These are phyloP conservation scores for Penicillium corylophilum DNA, from an alignment of 2,329 filamentous ascomycete species.

Conservation along the genomic window DNA sequence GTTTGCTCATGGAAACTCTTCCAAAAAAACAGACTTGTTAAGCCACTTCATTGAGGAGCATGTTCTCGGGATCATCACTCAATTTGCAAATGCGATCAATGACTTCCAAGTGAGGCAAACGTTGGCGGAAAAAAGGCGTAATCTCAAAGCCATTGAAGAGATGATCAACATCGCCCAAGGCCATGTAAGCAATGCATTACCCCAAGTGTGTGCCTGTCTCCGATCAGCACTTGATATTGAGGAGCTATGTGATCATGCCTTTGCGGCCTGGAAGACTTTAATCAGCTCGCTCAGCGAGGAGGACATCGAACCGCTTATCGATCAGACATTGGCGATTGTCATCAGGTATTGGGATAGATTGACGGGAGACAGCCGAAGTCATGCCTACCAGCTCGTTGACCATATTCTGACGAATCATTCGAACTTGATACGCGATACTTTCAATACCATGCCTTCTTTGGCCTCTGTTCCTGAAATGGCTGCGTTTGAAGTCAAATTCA, in stretches of 20 bases:
- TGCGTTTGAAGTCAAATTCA: conserved; percentile 66
- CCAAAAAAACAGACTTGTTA: conserved; percentile 58
- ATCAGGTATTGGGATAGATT: conserved; percentile 75
- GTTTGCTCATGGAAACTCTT: conserved; percentile 44
- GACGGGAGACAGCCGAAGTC: conserved; percentile 58
- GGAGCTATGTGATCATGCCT: conserved; percentile 73
- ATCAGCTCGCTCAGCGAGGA: conserved; percentile 72
- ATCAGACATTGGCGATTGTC: conserved; percentile 87
- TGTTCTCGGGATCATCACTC: conserved; percentile 81
- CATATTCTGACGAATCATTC: conserved; percentile 65
- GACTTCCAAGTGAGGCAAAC: conserved; percentile 59
- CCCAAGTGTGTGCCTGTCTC: conserved; percentile 83
- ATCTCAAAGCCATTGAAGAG: conserved; percentile 80
- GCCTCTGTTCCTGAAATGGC: conserved; percentile 67
- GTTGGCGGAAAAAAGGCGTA: conserved; percentile 69
- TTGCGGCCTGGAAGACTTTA: conserved; percentile 81
- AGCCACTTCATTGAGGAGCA: conserved; percentile 77
- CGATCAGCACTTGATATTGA: conserved; percentile 76
- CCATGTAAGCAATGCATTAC: conserved; percentile 74
- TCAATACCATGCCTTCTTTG: conserved; percentile 76
- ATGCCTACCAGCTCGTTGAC: conserved; percentile 63
- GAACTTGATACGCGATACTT: conserved; percentile 61
- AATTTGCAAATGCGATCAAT: conserved; percentile 76
- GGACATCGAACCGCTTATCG: conserved; percentile 75
- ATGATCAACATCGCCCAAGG: conserved; percentile 75